These are phyloP conservation scores for Arbutus unedo DNA, from an alignment of 148 eudicot genomes.

Conservation along the genomic window DNA sequence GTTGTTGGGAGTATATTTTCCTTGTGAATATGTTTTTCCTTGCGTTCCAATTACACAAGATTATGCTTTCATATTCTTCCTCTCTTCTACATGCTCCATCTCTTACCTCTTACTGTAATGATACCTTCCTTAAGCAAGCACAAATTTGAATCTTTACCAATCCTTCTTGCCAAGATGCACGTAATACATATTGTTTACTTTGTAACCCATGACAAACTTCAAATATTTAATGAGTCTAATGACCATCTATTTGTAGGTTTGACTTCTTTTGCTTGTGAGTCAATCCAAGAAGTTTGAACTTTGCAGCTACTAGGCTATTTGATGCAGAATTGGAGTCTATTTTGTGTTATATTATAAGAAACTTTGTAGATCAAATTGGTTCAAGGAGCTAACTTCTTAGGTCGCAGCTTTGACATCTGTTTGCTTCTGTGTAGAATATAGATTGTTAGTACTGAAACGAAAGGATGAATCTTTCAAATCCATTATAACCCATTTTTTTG, in stretches of 20 bases:
- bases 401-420: background rate
- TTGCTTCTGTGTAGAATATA: background rate
- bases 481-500: background rate
- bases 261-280: background rate
- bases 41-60: background rate
- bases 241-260: background rate
- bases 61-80: background rate
- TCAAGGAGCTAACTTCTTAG: background rate
- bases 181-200: background rate
- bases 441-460: background rate
- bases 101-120: background rate
- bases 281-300: background rate
- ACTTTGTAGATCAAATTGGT: background rate
- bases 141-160: background rate
- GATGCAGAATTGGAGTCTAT: background rate
- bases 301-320: background rate
- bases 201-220: background rate
- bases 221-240: background rate
- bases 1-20: background rate
- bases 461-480: background rate
- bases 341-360: background rate
- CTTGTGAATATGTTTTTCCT: background rate
- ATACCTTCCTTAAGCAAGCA: background rate
- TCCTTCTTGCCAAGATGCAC: background rate
- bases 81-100: background rate